phyloP scores from a whole-genome alignment of 768 basidiomycete species.

The Boletus subcaerulescens region DNA sequence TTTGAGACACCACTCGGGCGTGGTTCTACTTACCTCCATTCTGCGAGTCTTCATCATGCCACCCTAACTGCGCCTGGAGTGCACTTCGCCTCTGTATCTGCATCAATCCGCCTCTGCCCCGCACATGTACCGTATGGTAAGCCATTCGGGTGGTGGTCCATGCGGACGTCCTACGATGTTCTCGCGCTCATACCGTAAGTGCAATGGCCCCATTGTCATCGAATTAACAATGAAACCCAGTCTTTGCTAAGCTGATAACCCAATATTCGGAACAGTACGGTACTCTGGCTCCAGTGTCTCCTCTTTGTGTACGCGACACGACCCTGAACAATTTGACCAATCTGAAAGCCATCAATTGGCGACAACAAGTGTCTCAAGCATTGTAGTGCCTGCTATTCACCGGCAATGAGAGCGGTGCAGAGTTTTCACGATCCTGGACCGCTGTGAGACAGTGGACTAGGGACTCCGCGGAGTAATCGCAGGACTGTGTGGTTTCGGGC shows the following conservation, averaged over 20 bases:
- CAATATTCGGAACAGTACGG: neutral
- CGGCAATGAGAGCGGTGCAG: slow-evolving; percentile 5
- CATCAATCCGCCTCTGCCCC: slow-evolving; percentile 5
- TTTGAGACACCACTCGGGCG: neutral
- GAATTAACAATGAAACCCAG: neutral
- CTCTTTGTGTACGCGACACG: slow-evolving; percentile 9
- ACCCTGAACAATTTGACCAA: slow-evolving; percentile 6
- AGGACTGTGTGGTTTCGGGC: slow-evolving; percentile 15
- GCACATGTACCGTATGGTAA: slow-evolving; percentile 2
- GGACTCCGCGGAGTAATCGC: slow-evolving; percentile 26
- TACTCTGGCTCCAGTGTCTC: neutral
- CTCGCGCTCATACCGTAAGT: slow-evolving; percentile 7
- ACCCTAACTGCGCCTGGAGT: slow-evolving; percentile 3
- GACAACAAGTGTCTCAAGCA: neutral
- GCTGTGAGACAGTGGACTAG: slow-evolving; percentile 5
- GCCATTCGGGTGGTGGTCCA: neutral
- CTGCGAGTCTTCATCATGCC: neutral
- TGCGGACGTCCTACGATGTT: neutral
- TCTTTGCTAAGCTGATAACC: neutral
- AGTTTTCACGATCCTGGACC: slow-evolving; percentile 2
- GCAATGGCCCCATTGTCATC: neutral
- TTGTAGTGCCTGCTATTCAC: slow-evolving; percentile 1
- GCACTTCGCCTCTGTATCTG: neutral
- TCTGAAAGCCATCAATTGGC: neutral
- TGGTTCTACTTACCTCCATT: neutral